Percentiles rank a stretch among this genome's conserved stretches.
These are phyloP conservation scores for Gnaphalium uliginosum DNA, from an alignment of 129 eudicot genomes.

Conservation along the genomic window DNA sequence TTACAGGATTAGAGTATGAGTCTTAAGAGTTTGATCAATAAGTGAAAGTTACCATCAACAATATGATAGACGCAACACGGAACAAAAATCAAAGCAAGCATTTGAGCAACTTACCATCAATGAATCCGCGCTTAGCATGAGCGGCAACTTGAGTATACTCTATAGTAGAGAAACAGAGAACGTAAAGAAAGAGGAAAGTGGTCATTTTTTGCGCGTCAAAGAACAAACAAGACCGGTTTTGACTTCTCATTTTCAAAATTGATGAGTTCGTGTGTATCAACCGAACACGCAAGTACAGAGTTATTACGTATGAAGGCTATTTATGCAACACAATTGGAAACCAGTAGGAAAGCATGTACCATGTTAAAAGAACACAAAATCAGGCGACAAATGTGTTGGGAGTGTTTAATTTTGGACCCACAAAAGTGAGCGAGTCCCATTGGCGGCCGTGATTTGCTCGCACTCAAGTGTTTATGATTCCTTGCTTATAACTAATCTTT, in stretches of 20 bases:
- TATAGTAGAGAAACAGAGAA: not conserved
- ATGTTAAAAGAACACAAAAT: slow-evolving; percentile 33
- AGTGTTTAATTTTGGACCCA: slow-evolving; percentile 31
- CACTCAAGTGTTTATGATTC: slow-evolving; percentile 26
- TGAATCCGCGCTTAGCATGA: slow-evolving; percentile 1
- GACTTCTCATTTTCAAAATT: not conserved
- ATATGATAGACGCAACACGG: not conserved
- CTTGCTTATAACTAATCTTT: slow-evolving; percentile 10
- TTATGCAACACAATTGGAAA: slow-evolving; percentile 32
- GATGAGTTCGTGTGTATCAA: slow-evolving; percentile 12
- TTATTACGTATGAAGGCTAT: not conserved
- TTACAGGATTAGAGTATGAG: too few species aligned
- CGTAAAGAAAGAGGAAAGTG: slow-evolving; percentile 12
- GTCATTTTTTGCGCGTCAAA: slow-evolving; percentile 11
- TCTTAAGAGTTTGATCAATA: too few species aligned
- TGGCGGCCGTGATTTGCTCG: slow-evolving; percentile 39
- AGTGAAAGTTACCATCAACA: too few species aligned
- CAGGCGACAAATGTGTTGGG: slow-evolving; percentile 31
- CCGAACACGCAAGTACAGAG: not conserved
- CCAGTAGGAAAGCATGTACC: slow-evolving; percentile 24
- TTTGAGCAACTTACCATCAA: slow-evolving; percentile 33
- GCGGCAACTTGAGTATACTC: slow-evolving; percentile 12
- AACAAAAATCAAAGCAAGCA: not conserved
- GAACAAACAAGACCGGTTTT: not conserved
- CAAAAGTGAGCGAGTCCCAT: slow-evolving; percentile 12